Base-by-base conservation (phyloP, 345 rosid genomes). In the Lepidium didymum region DNA sequence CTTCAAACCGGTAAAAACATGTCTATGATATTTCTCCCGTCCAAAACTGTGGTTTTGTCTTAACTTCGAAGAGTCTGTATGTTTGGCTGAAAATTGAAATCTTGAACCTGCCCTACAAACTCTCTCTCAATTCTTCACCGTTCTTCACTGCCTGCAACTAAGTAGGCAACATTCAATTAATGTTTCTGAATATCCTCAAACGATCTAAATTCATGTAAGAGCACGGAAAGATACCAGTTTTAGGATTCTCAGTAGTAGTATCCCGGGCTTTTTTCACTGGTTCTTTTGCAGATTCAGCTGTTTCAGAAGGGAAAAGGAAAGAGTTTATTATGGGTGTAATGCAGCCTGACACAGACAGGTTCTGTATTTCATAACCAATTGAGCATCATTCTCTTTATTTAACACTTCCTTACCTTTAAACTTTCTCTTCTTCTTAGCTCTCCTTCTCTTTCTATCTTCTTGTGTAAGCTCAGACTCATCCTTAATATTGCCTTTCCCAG, bases 351-450 rank as follows among this genome's bases (percentile, higher is more conserved):
- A 59, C 60, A 46, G 23, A 53, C 31, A 13, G 41, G 14, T 47
- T 42, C 41, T 40, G n/a, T 40, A 3, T 2, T 62, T 62, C 6
- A 3, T 42, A 29, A 25, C 46, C 38, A 37, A 51, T 13, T 16
- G 18, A 47, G 9, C 12, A 47, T 25, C 33, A n/a, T 27, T 14
- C 41, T 14, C 40, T 51, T 40, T 36, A 10, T 10, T 34, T 54
- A 47, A 41, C 29, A 46, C 19, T 70, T 77, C 50, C 82, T 76
- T 79, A 86, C 97, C 96, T 78, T 87, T 91, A 54, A 79, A 77
- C 79, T 81, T 91, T 58, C 96, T 85, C 78, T 94, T 94, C 91
- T 94, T 94, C 71, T 82, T 89, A 67, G 99, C 99, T 82, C 99
- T 91, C 82, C 99, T 86, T 67, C 91, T 94, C 81, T 85, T 94